These are phyloP conservation scores for Cucurbita ficifolia DNA, from an alignment of 306 rosid species.

Conservation along the genomic window DNA sequence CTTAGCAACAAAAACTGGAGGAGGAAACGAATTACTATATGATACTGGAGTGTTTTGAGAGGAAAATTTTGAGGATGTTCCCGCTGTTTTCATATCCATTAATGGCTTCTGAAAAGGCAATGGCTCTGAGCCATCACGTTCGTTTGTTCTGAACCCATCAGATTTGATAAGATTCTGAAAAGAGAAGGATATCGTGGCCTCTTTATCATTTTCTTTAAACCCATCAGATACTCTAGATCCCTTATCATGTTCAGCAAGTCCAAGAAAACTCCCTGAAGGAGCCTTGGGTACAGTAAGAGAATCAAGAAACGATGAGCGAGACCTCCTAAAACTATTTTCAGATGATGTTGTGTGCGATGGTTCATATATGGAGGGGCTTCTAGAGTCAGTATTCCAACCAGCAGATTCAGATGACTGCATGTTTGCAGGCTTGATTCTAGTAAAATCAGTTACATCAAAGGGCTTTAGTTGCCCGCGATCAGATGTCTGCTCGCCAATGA, in stretches of 20 bases:
- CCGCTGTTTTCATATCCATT: constrained; percentile 24
- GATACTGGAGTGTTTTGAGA: constrained; percentile 22
- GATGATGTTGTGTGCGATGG: constrained; percentile 21
- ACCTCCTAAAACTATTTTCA: constrained; percentile 53
- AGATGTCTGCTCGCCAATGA: constrained; percentile 23
- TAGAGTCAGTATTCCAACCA: constrained; percentile 22
- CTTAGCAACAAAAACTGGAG: constrained; percentile 19
- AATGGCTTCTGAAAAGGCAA: constrained; percentile 29
- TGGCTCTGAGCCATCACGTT: constrained; percentile 21
- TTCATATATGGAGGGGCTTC: constrained; percentile 31
- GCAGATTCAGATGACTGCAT: constrained; percentile 28
- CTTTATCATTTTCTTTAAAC: constrained; percentile 26
- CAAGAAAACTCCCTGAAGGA: constrained; percentile 37
- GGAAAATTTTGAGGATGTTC: constrained; percentile 21
- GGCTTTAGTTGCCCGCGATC: constrained; percentile 23
- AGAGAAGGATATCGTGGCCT: constrained; percentile 24
- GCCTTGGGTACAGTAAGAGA: constrained; percentile 43
- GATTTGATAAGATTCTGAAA: constrained; percentile 28
- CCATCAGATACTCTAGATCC: constrained; percentile 25
- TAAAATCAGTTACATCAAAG: constrained; percentile 19
- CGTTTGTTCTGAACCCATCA: constrained; percentile 26
- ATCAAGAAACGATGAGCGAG: constrained; percentile 88
- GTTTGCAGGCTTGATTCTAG: constrained; percentile 20
- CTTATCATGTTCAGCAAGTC: constrained; percentile 23
- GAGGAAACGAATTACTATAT: constrained; percentile 15